phyloP scores from a whole-genome alignment of 331 rosid genomes.

The Quercus phellos region DNA sequence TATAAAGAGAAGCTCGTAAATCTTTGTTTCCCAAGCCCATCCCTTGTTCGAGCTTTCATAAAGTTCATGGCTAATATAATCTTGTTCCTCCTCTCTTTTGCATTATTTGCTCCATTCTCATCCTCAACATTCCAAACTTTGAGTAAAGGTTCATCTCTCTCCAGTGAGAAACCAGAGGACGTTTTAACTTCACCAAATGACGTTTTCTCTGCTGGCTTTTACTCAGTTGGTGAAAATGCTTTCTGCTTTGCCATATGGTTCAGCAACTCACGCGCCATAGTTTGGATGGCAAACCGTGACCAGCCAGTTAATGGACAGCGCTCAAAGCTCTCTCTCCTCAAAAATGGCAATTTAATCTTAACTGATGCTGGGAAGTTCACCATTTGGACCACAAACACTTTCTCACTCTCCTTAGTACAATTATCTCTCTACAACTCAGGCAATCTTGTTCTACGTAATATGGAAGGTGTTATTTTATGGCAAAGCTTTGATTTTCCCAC shows the following conservation, averaged over 20 bases:
- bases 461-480: conserved; percentile 18
- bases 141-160: conserved; percentile 16
- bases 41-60: too few species aligned
- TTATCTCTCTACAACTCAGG: conserved; percentile 23
- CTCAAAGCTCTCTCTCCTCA: conserved; percentile 31
- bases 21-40: too few species aligned
- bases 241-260: conserved; percentile 44
- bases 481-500: conserved; percentile 29
- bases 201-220: conserved; percentile 36
- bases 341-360: conserved; percentile 24
- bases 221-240: conserved; percentile 32
- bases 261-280: conserved; percentile 15
- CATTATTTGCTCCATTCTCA: not conserved
- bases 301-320: conserved; percentile 31
- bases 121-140: not conserved
- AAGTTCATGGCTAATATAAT: too few species aligned
- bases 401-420: not conserved
- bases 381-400: conserved; percentile 28
- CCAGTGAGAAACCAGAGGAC: conserved; percentile 18
- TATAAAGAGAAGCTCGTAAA: too few species aligned
- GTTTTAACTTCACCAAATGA: conserved; percentile 18
- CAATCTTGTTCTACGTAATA: conserved; percentile 20
- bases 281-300: conserved; percentile 44
- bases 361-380: conserved; percentile 22
- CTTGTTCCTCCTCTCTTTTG: too few species aligned